Evolutionary conservation across 1,139 yeast species (phyloP), one percentile per base, ranked within the genome.

Genomic region (Taphrina sp.): DNA sequence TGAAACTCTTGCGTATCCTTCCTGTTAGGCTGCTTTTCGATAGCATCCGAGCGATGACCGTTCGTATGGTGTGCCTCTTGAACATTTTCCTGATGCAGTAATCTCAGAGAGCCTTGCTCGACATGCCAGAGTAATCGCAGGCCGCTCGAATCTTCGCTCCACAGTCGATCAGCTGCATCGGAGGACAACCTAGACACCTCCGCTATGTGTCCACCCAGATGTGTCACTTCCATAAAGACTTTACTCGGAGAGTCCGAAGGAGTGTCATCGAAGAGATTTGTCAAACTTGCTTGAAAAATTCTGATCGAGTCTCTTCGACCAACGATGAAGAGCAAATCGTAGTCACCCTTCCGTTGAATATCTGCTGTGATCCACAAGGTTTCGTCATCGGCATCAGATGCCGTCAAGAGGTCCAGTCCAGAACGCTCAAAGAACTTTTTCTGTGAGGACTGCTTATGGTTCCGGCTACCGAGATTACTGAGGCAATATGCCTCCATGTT

Each of bases 401-500:
- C 45, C 12, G 17, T 36, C 10, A 52, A 17, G 5, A 34, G 31
- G n/a, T 34, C 17, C 2, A 29, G 10, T 2, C 20, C 31, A 3
- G 28, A 28, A 12, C 43, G 31, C 17, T 19, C 31, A 22, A 14
- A 64, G 63, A 41, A 61, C 57, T 35, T 44, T 12, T 45, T 52
- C 43, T 49, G 54, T 5, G 54, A 37, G 14, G 54, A 49, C 3
- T 28, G 22, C 17, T 55, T 55, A 16, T 55, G 51, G 17, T 70
- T 52, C 12, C 49, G 28, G 10, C 42, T 39, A 0, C 78, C 76
- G 12, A 83, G 66, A 63, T 83, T 80, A 22, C 75, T 74, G 26
- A 87, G 66, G 2, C 79, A 73, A 63, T 74, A 76, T 0, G 81
- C 65, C 0, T 74, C 71, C 16, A 80, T 71, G 2, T 69, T 64